Percentiles rank a stretch among this genome's conserved stretches.
Conservation (phyloP, 2,329 filamentous ascomycete species). For the Colletotrichum cereale region DNA sequence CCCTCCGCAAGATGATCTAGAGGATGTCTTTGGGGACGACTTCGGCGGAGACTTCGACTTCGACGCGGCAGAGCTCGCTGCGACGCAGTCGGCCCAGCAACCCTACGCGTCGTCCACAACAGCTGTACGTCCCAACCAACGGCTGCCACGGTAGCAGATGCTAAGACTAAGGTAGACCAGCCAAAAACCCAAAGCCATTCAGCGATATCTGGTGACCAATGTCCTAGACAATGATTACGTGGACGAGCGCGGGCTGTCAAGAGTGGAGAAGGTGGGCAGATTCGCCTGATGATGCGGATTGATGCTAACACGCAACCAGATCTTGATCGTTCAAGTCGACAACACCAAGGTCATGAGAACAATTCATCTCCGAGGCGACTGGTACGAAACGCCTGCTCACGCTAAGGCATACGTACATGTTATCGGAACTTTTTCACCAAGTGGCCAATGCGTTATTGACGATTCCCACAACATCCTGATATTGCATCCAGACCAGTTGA, state of each 20-base stretch:
- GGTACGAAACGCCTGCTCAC: conserved; percentile 84
- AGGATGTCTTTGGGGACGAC: conserved; percentile 80
- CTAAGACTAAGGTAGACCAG: conserved; percentile 78
- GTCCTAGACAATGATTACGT: conserved; percentile 78
- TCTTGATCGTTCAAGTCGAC: conserved; percentile 86
- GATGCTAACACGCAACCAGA: conserved; percentile 59
- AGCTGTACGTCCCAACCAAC: conserved; percentile 53
- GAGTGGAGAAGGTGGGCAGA: conserved; percentile 77
- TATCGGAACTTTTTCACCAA: conserved; percentile 79
- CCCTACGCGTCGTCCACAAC: conserved; percentile 42
- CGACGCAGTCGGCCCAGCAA: conserved; percentile 72
- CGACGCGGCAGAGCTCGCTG: conserved; percentile 79
- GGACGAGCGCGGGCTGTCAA: conserved; percentile 70
- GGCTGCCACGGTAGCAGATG: conserved; percentile 51
- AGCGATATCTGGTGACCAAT: conserved; percentile 86
- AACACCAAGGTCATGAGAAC: conserved; percentile 73
- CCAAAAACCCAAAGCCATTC: conserved; percentile 79
- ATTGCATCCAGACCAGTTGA: conserved; percentile 92
- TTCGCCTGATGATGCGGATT: not conserved
- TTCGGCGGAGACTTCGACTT: conserved; percentile 83
- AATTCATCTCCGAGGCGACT: conserved; percentile 85
- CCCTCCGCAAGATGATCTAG: conserved; percentile 58
- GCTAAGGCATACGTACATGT: conserved; percentile 86
- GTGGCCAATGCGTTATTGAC: conserved; percentile 83
- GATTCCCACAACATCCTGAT: conserved; percentile 88